phyloP scores from a whole-genome alignment of 352 stramenopile species.

The Phytopythium aichiense region DNA sequence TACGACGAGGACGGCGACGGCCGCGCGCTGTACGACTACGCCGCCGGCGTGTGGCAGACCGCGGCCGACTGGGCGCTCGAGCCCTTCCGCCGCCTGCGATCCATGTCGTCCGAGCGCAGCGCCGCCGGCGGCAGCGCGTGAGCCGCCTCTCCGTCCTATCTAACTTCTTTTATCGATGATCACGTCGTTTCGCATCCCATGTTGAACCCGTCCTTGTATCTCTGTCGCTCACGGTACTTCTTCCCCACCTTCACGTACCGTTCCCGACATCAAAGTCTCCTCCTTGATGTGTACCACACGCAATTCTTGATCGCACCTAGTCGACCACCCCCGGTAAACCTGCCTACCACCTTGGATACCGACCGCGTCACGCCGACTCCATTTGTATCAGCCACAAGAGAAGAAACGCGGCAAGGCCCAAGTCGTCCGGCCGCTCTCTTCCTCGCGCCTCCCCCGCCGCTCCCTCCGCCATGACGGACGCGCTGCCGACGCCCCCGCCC shows the following conservation, averaged over 20 bases:
- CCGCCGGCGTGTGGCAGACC: slow-evolving; percentile 43
- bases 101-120: slow-evolving; percentile 18
- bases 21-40: slow-evolving; percentile 46
- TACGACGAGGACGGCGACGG: slow-evolving; percentile 16
- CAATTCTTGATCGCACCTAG: slow-evolving; percentile 1
- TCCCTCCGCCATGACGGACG: slow-evolving; percentile 2
- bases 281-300: not conserved
- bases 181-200: not conserved
- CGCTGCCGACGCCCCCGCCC: slow-evolving; percentile 13
- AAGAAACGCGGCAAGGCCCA: not conserved
- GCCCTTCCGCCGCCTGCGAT: slow-evolving; percentile 33
- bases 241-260: not conserved
- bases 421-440: too few relatives aligned
- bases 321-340: not conserved
- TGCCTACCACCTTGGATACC: not conserved
- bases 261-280: not conserved
- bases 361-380: not conserved
- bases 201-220: not conserved
- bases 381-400: not conserved
- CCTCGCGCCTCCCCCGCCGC: not conserved
- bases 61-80: slow-evolving; percentile 40
- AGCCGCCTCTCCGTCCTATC: not conserved
- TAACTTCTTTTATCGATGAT: not conserved
- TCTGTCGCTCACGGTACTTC: not conserved
- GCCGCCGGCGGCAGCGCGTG: not conserved